phyloP scores from a whole-genome alignment of 2,329 filamentous ascomycete species.

The Pleomassaria siparia region DNA sequence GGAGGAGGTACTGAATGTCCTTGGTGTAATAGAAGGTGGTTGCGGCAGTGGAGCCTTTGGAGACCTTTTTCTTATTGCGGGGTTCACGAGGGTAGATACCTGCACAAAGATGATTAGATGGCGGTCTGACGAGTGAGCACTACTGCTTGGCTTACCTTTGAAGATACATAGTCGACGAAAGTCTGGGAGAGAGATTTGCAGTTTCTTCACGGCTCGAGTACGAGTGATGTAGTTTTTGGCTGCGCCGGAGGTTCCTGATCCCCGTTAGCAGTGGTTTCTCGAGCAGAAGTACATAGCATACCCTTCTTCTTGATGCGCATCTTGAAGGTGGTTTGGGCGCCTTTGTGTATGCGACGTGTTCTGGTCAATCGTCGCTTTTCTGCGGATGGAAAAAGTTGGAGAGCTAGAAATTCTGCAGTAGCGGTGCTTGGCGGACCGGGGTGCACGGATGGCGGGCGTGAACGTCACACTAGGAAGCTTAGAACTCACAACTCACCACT shows the following conservation, averaged over 20 bases:
- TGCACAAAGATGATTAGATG: constrained; percentile 19
- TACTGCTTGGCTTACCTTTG: constrained; percentile 63
- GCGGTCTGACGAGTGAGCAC: background rate
- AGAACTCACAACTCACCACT: too few species aligned
- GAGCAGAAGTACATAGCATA: constrained; percentile 33
- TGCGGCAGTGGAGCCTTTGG: constrained; percentile 82
- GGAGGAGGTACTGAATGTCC: constrained; percentile 97
- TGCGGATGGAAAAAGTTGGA: constrained; percentile 35
- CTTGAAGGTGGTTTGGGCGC: constrained; percentile 9
- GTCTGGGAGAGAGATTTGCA: constrained; percentile 95
- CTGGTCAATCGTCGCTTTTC: constrained; percentile 3
- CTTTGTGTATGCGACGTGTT: background rate
- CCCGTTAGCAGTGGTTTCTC: constrained; percentile 16
- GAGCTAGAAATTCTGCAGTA: constrained; percentile 9
- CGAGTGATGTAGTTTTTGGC: constrained; percentile 98
- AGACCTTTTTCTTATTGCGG: constrained; percentile 94
- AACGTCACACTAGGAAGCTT: too few species aligned
- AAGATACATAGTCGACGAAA: constrained; percentile 99
- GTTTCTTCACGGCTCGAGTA: constrained; percentile 94
- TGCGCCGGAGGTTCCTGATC: constrained; percentile 74
- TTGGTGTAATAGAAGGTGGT: constrained; percentile 93
- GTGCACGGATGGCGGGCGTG: background rate
- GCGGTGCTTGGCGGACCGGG: constrained; percentile 1
- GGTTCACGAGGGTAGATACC: constrained; percentile 97
- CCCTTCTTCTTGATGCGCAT: constrained; percentile 64